These are phyloP conservation scores for Coemansia umbellata DNA, from an alignment of 192 early-diverging fungal genomes.

Conservation along the genomic window DNA sequence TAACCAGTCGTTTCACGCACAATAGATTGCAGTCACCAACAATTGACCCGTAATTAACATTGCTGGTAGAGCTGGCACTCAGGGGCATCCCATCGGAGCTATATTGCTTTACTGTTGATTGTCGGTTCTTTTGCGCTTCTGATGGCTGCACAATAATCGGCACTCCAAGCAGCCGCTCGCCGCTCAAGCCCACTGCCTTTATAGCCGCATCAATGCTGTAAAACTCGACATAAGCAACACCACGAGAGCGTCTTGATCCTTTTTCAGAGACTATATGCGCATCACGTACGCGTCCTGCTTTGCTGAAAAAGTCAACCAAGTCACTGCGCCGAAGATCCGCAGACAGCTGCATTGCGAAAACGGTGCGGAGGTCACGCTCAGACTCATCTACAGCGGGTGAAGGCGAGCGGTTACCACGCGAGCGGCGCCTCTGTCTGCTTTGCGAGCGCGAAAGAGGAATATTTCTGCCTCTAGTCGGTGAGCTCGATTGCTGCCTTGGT, in stretches of 20 bases:
- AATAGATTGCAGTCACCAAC: conserved; percentile 47
- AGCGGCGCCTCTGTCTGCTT: neutral
- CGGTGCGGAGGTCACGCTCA: conserved; percentile 86
- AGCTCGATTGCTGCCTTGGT: conserved; percentile 14
- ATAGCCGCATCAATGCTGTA: conserved; percentile 78
- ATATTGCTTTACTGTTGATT: conserved; percentile 52
- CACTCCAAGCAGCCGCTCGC: conserved; percentile 83
- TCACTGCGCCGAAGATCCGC: conserved; percentile 72
- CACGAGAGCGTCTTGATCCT: conserved; percentile 78
- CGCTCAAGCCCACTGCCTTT: conserved; percentile 79
- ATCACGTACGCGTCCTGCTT: conserved; percentile 80
- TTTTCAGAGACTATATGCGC: conserved; percentile 84
- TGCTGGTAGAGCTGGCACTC: neutral
- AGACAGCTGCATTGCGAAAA: conserved; percentile 93
- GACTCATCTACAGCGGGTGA: conserved; percentile 67
- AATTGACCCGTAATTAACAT: neutral
- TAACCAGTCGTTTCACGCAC: conserved; percentile 61
- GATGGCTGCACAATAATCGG: conserved; percentile 91
- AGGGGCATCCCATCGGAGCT: conserved; percentile 20
- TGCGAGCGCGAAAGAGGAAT: conserved; percentile 8
- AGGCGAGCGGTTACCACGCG: conserved; percentile 50
- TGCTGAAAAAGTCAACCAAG: conserved; percentile 81
- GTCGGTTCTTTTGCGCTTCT: conserved; percentile 90
- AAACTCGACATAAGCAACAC: conserved; percentile 97
- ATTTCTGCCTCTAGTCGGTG: neutral